These are phyloP conservation scores for Metschnikowia amazonensis DNA, from an alignment of 805 yeast species.

Conservation along the genomic window DNA sequence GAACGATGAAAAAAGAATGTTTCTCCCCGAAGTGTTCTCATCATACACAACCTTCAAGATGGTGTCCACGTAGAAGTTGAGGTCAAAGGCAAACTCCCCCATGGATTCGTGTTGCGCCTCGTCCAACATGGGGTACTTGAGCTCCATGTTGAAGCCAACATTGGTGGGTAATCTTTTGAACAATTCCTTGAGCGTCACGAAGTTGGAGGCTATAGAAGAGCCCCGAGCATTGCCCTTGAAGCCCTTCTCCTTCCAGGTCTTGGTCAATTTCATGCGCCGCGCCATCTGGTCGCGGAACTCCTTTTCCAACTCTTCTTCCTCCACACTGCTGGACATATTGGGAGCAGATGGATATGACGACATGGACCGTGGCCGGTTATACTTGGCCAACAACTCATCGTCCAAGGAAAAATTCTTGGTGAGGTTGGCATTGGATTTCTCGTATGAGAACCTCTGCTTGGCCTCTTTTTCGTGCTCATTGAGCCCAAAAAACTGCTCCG, in stretches of 20 bases:
- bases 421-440: constrained; percentile 14
- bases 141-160: constrained; percentile 92
- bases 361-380: constrained; percentile 38
- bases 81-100: constrained; percentile 78
- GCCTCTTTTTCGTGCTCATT: constrained; percentile 26
- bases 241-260: constrained; percentile 79
- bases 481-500: constrained; percentile 77
- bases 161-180: constrained; percentile 74
- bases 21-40: constrained; percentile 74
- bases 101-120: constrained; percentile 87
- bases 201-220: constrained; percentile 81
- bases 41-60: constrained; percentile 71
- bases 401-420: constrained; percentile 28
- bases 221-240: constrained; percentile 95
- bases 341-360: constrained; percentile 36
- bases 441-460: constrained; percentile 11
- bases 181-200: constrained; percentile 82
- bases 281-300: constrained; percentile 39
- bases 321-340: constrained; percentile 21
- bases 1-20: constrained; percentile 86
- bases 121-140: constrained; percentile 92
- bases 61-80: constrained; percentile 86
- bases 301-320: constrained; percentile 34
- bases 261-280: constrained; percentile 79
- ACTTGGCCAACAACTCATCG: constrained; percentile 33